A percentile compares a stretch with the other conserved stretches of the same genome.
Conservation (phyloP, 2,329 filamentous ascomycete species). For the Berkeleyomyces rouxiae region DNA sequence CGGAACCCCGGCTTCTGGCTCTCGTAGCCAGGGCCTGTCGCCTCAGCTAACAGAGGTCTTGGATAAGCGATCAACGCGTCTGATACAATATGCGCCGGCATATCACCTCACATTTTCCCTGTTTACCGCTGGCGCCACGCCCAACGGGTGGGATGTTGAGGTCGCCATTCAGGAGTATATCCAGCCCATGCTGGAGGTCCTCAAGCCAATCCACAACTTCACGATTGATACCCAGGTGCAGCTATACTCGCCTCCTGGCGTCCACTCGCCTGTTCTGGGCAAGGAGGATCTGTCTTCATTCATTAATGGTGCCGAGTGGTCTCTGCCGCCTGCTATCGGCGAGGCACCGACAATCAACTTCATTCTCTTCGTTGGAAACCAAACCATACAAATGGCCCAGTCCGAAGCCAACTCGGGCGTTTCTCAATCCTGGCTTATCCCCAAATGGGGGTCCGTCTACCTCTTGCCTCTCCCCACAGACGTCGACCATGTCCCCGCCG, state of each 20-base stretch:
- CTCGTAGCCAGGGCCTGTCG: slow-evolving; percentile 29
- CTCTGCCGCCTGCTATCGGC: slow-evolving; percentile 82
- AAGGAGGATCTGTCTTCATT: slow-evolving; percentile 86
- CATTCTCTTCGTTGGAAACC: slow-evolving; percentile 71
- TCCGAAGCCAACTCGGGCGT: slow-evolving; percentile 19
- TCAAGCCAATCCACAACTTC: slow-evolving; percentile 79
- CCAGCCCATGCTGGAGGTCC: slow-evolving; percentile 59
- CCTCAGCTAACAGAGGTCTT: slow-evolving; percentile 38
- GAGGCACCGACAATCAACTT: slow-evolving; percentile 92
- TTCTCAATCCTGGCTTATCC: slow-evolving; percentile 68
- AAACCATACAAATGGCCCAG: slow-evolving; percentile 43
- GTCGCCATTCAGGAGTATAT: slow-evolving; percentile 66
- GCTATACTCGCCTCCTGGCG: slow-evolving; percentile 63
- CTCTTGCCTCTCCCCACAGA: slow-evolving; percentile 32
- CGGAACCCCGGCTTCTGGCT: slow-evolving; percentile 35
- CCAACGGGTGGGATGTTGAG: slow-evolving; percentile 86
- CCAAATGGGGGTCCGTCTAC: slow-evolving; percentile 75
- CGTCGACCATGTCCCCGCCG: slow-evolving; percentile 38
- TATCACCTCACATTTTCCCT: slow-evolving; percentile 95
- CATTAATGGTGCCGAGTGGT: slow-evolving; percentile 97
- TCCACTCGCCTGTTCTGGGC: slow-evolving; percentile 46
- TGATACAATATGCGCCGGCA: slow-evolving; percentile 78
- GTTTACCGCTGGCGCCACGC: slow-evolving; percentile 62
- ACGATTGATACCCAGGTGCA: slow-evolving; percentile 94
- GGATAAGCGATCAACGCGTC: slow-evolving; percentile 59